These are phyloP conservation scores for Trametes cingulata DNA, from an alignment of 768 basidiomycete species.

Conservation along the genomic window DNA sequence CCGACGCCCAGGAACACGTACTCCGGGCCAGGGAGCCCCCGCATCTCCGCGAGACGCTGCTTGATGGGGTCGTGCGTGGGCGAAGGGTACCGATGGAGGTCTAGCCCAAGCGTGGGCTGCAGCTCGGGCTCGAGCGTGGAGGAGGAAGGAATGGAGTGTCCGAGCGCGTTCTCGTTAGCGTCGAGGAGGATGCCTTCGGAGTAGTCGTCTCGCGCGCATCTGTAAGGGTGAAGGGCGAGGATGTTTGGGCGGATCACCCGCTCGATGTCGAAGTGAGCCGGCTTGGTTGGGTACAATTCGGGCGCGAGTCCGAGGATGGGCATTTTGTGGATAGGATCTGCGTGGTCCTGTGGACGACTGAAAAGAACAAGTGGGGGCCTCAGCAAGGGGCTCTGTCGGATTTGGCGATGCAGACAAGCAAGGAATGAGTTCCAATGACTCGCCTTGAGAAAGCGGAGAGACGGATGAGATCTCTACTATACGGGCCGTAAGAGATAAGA, in stretches of 20 bases:
- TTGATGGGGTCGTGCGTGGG: constrained; percentile 86
- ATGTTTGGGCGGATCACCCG: constrained; percentile 91
- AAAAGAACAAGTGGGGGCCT: no score
- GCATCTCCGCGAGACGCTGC: constrained; percentile 66
- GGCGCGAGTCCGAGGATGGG: constrained; percentile 62
- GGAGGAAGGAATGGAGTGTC: constrained; percentile 66
- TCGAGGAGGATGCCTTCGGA: constrained; percentile 88
- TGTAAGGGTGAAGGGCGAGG: constrained; percentile 86
- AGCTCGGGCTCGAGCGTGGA: constrained; percentile 36
- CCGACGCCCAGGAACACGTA: constrained; percentile 94
- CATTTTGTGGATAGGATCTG: constrained; percentile 39
- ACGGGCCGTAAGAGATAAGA: constrained; percentile 16
- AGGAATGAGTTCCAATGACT: no score
- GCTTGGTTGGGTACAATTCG: constrained; percentile 46
- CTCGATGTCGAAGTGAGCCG: constrained; percentile 85
- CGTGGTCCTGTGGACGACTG: neutral
- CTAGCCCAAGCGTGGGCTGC: constrained; percentile 43
- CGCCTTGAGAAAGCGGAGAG: neutral
- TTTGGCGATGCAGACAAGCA: no score
- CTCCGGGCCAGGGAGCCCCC: constrained; percentile 58
- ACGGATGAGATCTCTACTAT: neutral
- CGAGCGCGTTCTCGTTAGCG: constrained; percentile 96
- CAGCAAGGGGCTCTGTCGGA: constrained; percentile 1
- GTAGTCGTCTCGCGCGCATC: constrained; percentile 97
- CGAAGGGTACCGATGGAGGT: constrained; percentile 91